Base-by-base conservation (phyloP, 176 grass and related monocot genomes). In the Dendrocalamus sinicus region DNA sequence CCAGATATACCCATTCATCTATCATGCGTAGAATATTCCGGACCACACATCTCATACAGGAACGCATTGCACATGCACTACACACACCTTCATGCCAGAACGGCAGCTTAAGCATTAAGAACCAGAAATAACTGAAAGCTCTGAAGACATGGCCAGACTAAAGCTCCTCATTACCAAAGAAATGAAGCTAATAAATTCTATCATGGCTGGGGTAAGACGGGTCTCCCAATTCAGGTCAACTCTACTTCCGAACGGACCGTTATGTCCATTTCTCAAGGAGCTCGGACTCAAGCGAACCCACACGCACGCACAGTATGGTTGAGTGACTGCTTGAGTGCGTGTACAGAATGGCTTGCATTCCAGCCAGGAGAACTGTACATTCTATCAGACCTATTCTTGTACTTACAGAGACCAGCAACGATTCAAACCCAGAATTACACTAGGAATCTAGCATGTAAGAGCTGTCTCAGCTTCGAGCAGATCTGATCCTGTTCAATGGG, bases 391-490 rank as follows among this genome's bases (percentile, higher is more conserved):
- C 83, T 72, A 76, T 15, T 51, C 71, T 44, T 59, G 77, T 81
- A 70, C 88, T 67, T 81, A 53, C 70, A 44, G 3, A 70, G 67
- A 76, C 68, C 83, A 82, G 4, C 26, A 71, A 72, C 19, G 26
- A 12, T 30, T 64, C 58, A 2, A 55, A 68, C 63, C 28, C 6
- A 43, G n/a, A 26, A 41, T 48, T 57, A 82, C 72, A 90, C 5
- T 71, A 23, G 12, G 12, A 72, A 53, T 55, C 57, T 80, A 47
- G 7, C 28, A 73, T 63, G 30, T 20, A 61, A 23, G 48, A 81
- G 53, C 16, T 78, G 62, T 79, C 60, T 95, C 82, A 91, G 81
- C 81, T 88, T 90, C 73, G 58, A 76, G 77, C 81, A 79, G 84
- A 89, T 74, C 77, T 85, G 55, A 75, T 83, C 71, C 72, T 81